These are phyloP conservation scores for Coemansia sp. DNA, from an alignment of 192 early-diverging fungal species.

Conservation along the genomic window DNA sequence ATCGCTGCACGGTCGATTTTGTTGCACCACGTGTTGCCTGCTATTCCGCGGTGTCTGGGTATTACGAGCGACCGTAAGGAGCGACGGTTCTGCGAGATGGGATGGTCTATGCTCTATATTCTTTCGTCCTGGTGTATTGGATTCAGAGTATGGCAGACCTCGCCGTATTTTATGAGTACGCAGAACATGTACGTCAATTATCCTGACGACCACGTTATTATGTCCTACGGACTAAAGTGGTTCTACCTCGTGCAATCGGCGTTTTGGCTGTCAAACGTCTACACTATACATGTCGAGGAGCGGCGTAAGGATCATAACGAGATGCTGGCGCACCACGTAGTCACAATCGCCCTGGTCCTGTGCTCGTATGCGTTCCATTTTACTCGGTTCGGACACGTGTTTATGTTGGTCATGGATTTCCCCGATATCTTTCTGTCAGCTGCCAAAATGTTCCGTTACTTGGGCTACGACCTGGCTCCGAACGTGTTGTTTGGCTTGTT, in stretches of 20 bases:
- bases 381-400: constrained; percentile 59
- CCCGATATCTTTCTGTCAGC: constrained; percentile 60
- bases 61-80: constrained; percentile 29
- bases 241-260: constrained; percentile 57
- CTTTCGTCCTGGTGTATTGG: constrained; percentile 44
- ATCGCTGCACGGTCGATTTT: constrained; percentile 64
- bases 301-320: constrained; percentile 59
- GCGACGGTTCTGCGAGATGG: constrained; percentile 60
- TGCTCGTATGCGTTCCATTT: constrained; percentile 59
- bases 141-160: constrained; percentile 27
- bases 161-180: constrained; percentile 57
- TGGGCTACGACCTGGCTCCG: constrained; percentile 63
- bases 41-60: constrained; percentile 25
- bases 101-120: constrained; percentile 58
- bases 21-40: constrained; percentile 54
- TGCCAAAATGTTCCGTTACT: constrained; percentile 83
- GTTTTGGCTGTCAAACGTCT: constrained; percentile 58
- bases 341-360: constrained; percentile 57
- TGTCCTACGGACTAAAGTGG: constrained; percentile 56
- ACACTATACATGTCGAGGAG: constrained; percentile 59
- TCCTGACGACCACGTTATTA: constrained; percentile 52
- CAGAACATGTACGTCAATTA: constrained; percentile 54
- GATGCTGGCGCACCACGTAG: constrained; percentile 59
- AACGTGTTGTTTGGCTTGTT: constrained; percentile 78
- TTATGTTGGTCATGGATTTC: constrained; percentile 61